Conservation (phyloP, 2,329 filamentous ascomycete species). For the Cordyceps pruinosa region DNA sequence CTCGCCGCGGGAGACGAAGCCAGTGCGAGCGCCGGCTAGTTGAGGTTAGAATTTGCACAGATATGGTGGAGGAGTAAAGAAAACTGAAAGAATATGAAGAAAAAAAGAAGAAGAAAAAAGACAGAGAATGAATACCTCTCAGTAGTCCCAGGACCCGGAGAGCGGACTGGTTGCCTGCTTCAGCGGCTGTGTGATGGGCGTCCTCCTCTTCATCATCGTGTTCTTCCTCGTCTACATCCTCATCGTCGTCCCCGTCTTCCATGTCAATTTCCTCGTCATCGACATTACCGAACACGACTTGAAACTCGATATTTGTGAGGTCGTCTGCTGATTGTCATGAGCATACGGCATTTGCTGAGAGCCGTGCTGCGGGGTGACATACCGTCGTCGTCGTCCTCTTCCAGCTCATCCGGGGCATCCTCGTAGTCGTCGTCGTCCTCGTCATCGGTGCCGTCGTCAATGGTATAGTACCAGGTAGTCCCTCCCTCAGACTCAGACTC, state of each 20-base stretch:
- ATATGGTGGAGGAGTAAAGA: no score
- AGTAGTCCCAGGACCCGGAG: constrained; percentile 23
- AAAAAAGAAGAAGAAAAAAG: background rate
- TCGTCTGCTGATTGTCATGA: constrained; percentile 13
- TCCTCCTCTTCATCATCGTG: constrained; percentile 30
- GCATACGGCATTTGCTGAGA: background rate
- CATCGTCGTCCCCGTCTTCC: constrained; percentile 21
- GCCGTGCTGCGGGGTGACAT: background rate
- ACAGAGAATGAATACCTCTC: constrained; percentile 20
- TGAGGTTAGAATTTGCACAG: background rate
- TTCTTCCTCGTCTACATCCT: constrained; percentile 22
- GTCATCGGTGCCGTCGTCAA: constrained; percentile 14
- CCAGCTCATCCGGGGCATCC: constrained; percentile 22
- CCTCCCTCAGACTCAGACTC: constrained; percentile 3
- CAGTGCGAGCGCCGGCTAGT: constrained; percentile 21
- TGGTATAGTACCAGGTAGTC: constrained; percentile 7
- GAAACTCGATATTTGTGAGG: constrained; percentile 17
- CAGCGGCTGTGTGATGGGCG: constrained; percentile 21
- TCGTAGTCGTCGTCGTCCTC: constrained; percentile 24
- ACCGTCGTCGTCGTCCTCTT: constrained; percentile 17
- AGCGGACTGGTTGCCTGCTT: constrained; percentile 3
- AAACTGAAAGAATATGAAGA: background rate
- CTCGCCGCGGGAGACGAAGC: constrained; percentile 30
- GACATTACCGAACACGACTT: constrained; percentile 18
- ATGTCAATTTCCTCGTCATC: constrained; percentile 20